These are phyloP conservation scores for Phytomonas francai DNA, from an alignment of 208 protist genomes.

Conservation along the genomic window DNA sequence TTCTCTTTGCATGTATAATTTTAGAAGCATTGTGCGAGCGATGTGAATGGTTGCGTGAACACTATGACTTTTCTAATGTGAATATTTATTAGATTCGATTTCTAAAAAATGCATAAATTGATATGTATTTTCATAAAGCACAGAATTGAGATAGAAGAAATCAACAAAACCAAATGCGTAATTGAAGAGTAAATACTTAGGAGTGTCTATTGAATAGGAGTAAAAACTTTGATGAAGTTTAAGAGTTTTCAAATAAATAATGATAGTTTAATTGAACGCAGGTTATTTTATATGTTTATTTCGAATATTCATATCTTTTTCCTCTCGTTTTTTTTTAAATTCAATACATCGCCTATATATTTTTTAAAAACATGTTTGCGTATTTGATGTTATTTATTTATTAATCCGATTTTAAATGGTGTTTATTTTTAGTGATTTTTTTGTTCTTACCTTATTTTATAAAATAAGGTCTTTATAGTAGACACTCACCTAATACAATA, in stretches of 20 bases:
- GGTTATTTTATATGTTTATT: neutral
- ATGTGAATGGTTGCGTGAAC: conserved; percentile 10
- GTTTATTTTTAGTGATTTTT: neutral
- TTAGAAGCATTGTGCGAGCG: conserved; percentile 8
- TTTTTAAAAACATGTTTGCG: neutral
- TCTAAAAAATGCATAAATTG: conserved; percentile 33
- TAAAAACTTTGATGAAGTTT: conserved; percentile 10
- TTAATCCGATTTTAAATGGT: neutral
- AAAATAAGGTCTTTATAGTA: conserved; percentile 5
- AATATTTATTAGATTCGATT: conserved; percentile 19
- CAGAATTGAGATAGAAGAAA: neutral
- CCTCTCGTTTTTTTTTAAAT: neutral
- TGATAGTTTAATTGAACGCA: neutral
- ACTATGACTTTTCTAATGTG: conserved; percentile 12
- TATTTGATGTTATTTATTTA: conserved; percentile 14
- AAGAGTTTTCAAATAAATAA: conserved; percentile 19
- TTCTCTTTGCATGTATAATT: conserved; percentile 11
- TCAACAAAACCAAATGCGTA: neutral
- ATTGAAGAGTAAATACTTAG: neutral
- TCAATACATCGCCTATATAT: conserved; percentile 11
- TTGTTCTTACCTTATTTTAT: conserved; percentile 9
- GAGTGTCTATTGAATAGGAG: neutral
- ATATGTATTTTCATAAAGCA: conserved; percentile 13
- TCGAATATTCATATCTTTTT: conserved; percentile 3
- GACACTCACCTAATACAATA: neutral